Conservation (phyloP, 805 yeast genomes). For the Metschnikowia picachoensis region DNA sequence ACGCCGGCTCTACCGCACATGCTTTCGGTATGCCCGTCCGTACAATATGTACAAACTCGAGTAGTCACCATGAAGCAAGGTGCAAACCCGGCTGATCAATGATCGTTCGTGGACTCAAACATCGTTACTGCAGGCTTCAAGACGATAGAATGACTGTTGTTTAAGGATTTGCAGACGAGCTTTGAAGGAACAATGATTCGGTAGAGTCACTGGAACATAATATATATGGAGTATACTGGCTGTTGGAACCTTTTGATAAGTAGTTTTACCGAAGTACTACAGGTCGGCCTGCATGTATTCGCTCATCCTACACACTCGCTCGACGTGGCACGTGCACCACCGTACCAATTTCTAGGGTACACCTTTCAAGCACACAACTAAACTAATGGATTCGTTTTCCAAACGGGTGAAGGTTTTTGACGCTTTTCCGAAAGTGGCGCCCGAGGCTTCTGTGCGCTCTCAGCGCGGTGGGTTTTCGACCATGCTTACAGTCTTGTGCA, state of each 20-base stretch:
- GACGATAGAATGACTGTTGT: no score
- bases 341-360: background rate
- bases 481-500: constrained; percentile 53
- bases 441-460: constrained; percentile 65
- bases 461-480: constrained; percentile 76
- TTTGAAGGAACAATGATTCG: no score
- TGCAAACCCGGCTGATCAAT: no score
- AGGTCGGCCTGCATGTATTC: no score
- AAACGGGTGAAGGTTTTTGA: constrained; percentile 42
- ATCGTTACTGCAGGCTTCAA: no score
- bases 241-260: no score
- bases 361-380: background rate
- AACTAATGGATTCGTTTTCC: constrained; percentile 33
- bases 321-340: background rate
- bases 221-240: no score
- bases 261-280: no score
- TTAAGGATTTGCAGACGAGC: no score
- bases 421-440: constrained; percentile 44
- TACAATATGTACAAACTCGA: constrained; percentile 4
- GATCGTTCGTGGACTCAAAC: no score
- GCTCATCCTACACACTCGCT: background rate
- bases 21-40: constrained; percentile 39
- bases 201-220: no score
- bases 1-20: constrained; percentile 52
- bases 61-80: background rate